Evolutionary conservation across 805 yeast genomes (phyloP).

Genomic region (Cyberlindnera meyerae): DNA sequence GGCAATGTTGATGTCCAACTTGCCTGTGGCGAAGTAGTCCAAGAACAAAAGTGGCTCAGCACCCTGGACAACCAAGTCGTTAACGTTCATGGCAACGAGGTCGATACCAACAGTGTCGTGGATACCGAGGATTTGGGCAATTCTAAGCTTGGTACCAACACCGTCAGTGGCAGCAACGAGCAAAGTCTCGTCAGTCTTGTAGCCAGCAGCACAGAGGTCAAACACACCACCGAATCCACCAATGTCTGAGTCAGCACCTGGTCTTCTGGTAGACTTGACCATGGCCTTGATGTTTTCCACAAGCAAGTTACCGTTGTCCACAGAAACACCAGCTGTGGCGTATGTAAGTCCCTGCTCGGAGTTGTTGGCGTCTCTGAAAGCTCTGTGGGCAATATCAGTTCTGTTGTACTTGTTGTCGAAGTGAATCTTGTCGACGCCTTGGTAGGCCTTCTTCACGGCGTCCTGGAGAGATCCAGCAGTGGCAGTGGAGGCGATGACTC

Average conservation of each 20-base stretch:
- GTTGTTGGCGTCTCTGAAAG: slow-evolving; percentile 55
- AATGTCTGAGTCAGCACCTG: slow-evolving; percentile 96
- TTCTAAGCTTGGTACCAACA: slow-evolving; percentile 93
- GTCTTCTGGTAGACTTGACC: slow-evolving; percentile 88
- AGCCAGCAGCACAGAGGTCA: slow-evolving; percentile 86
- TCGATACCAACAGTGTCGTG: slow-evolving; percentile 99
- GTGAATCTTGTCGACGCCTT: slow-evolving; percentile 71
- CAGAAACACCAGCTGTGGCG: slow-evolving; percentile 95
- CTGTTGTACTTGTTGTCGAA: slow-evolving; percentile 80
- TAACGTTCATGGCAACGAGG: slow-evolving; percentile 98
- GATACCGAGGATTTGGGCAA: slow-evolving; percentile 84
- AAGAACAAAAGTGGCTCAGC: slow-evolving; percentile 95
- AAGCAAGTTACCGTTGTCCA: slow-evolving; percentile 87
- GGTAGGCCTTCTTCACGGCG: slow-evolving; percentile 83
- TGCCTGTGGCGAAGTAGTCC: slow-evolving; percentile 95
- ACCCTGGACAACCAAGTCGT: slow-evolving; percentile 97
- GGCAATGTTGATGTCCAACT: slow-evolving; percentile 78
- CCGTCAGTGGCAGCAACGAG: slow-evolving; percentile 98
- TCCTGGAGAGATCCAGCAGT: slow-evolving; percentile 67
- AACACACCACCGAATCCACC: slow-evolving; percentile 99
- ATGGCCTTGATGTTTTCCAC: slow-evolving; percentile 86
- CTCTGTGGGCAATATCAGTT: slow-evolving; percentile 93
- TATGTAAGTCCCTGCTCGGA: slow-evolving; percentile 59
- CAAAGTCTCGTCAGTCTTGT: slow-evolving; percentile 57
- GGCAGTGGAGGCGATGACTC: slow-evolving; percentile 94